phyloP scores from a whole-genome alignment of 176 grass and related monocot genomes.

The Stipa capillata region DNA sequence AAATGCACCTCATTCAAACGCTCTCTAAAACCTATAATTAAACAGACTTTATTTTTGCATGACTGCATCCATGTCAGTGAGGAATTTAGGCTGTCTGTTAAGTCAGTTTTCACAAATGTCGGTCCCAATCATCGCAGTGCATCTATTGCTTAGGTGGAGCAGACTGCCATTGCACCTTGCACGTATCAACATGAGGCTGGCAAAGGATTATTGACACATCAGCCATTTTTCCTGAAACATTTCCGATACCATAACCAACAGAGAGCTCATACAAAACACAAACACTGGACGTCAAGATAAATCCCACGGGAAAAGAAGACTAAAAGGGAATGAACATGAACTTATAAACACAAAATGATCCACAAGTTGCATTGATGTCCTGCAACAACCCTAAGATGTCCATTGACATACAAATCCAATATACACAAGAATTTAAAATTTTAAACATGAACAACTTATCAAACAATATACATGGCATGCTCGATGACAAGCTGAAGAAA shows the following conservation, averaged over 20 bases:
- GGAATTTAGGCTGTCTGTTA: too few relatives aligned
- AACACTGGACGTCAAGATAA: background rate
- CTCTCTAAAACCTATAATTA: too few relatives aligned
- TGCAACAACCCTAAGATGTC: conserved; percentile 32
- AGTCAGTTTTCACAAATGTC: too few relatives aligned
- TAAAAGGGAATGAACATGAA: background rate
- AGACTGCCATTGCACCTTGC: background rate
- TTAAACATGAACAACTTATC: conserved; percentile 33
- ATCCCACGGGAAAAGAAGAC: background rate
- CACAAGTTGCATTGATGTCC: conserved; percentile 25
- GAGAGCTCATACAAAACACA: background rate
- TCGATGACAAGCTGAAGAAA: conserved; percentile 48
- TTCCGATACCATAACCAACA: background rate
- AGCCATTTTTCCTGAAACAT: background rate
- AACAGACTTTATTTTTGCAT: too few relatives aligned
- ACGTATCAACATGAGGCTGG: background rate
- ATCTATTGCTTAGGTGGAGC: too few relatives aligned
- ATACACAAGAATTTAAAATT: conserved; percentile 49
- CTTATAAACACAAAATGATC: conserved; percentile 20
- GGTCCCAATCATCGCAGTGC: too few relatives aligned
- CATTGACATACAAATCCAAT: conserved; percentile 32
- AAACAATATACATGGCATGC: conserved; percentile 60
- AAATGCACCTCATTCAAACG: too few relatives aligned
- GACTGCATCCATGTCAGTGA: too few relatives aligned
- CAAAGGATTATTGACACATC: background rate